Conservation (phyloP, 1,284 basidiomycete genomes). For the Vanrija pseudolonga region DNA sequence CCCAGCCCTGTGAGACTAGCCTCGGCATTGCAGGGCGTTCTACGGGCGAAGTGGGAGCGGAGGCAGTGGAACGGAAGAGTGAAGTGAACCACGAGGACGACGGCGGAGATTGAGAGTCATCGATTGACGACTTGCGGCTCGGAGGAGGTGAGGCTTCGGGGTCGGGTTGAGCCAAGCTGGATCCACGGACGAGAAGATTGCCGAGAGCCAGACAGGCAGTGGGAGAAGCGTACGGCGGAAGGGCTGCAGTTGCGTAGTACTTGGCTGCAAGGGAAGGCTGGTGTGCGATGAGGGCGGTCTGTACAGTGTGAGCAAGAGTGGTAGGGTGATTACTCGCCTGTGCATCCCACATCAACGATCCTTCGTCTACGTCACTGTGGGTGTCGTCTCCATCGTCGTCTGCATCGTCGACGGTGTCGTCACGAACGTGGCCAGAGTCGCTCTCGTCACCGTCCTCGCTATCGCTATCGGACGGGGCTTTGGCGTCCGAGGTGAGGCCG, state of each 20-base stretch:
- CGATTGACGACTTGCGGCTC: neutral
- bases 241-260: conserved; percentile 36
- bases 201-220: conserved; percentile 41
- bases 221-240: conserved; percentile 37
- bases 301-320: neutral
- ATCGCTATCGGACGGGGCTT: neutral
- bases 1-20: conserved; percentile 26
- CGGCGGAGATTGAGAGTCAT: conserved; percentile 1
- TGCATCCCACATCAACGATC: conserved; percentile 40
- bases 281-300: conserved; percentile 44
- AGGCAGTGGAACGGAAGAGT: conserved; percentile 11
- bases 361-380: conserved; percentile 26
- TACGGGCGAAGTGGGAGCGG: neutral
- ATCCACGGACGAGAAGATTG: conserved; percentile 38
- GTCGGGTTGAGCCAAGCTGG: conserved; percentile 17
- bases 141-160: conserved; percentile 2
- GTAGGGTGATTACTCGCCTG: conserved; percentile 35
- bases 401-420: conserved; percentile 2
- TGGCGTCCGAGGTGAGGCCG: conserved; percentile 11
- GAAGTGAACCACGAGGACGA: conserved; percentile 16
- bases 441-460: neutral
- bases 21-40: too few species aligned
- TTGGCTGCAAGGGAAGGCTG: conserved; percentile 34
- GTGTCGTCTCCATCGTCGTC: conserved; percentile 8
- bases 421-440: too few species aligned